Percentiles rank a stretch among this genome's conserved stretches.
These are phyloP conservation scores for Rhizophagus sp. DNA, from an alignment of 192 early-diverging fungal genomes.

Conservation along the genomic window DNA sequence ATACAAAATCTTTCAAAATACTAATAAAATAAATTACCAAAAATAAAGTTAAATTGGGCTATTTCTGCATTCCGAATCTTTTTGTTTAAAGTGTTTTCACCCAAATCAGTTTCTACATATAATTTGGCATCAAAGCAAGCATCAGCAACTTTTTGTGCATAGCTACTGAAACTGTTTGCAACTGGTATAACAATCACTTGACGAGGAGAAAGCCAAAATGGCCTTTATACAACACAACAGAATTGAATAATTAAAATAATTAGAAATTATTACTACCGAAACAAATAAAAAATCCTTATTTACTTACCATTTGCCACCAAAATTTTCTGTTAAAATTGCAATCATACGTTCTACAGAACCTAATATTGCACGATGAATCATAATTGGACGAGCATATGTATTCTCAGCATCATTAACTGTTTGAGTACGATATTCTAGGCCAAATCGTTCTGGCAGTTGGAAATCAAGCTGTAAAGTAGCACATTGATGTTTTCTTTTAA, in stretches of 20 bases:
- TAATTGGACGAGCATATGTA: conserved; percentile 77
- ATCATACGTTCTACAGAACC: conserved; percentile 96
- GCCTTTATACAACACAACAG: conserved; percentile 33
- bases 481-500: conserved; percentile 90
- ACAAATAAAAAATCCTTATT: not conserved
- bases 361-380: conserved; percentile 97
- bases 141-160: conserved; percentile 77
- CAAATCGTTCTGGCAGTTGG: conserved; percentile 94
- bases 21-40: conserved; percentile 35
- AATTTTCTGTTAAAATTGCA: conserved; percentile 95
- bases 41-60: conserved; percentile 95
- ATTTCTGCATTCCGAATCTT: conserved; percentile 97
- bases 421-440: conserved; percentile 85
- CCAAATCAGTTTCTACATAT: conserved; percentile 83
- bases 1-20: not conserved
- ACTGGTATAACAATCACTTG: conserved; percentile 93
- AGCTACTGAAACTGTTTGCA: conserved; percentile 72
- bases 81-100: conserved; percentile 90
- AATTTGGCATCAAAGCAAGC: conserved; percentile 73
- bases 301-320: conserved; percentile 86
- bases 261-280: not conserved
- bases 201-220: conserved; percentile 96
- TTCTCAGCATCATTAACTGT: conserved; percentile 53
- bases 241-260: not conserved
- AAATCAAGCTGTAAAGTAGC: conserved; percentile 99